Percentiles rank a stretch among this genome's conserved stretches.
Evolutionary conservation across 345 rosid species (phyloP).

Genomic region (Acer negundo): DNA sequence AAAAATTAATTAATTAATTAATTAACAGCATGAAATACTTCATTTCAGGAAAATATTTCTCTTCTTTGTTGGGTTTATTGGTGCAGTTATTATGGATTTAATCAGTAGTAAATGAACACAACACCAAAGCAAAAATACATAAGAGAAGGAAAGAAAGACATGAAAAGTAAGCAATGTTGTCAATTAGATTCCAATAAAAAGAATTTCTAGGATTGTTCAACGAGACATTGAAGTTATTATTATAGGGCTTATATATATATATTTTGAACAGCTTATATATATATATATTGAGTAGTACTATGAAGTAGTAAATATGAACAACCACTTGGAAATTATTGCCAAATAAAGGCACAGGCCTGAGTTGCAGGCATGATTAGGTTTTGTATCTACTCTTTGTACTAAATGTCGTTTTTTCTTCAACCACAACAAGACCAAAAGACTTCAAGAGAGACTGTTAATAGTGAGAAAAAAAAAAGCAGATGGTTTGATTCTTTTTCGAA

Average conservation of each 20-base stretch:
- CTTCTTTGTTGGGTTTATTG: neutral
- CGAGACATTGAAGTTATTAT: neutral
- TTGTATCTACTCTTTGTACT: neutral
- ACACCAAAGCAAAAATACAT: neutral
- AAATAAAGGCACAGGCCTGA: conserved; percentile 23
- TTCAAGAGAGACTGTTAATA: neutral
- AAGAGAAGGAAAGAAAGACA: no score
- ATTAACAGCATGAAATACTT: neutral
- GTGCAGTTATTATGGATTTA: neutral
- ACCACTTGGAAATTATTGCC: conserved; percentile 13
- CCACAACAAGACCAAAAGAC: neutral
- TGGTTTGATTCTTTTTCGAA: conserved; percentile 14
- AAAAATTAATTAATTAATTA: neutral
- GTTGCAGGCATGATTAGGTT: conserved; percentile 22
- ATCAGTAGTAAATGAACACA: neutral
- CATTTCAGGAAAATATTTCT: neutral
- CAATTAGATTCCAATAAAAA: neutral
- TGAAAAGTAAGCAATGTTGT: no score
- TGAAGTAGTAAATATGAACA: conserved; percentile 8
- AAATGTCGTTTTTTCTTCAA: conserved; percentile 5
- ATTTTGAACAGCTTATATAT: no score
- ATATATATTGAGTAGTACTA: neutral
- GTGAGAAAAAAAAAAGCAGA: conserved; percentile 19
- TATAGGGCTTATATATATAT: neutral
- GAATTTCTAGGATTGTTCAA: neutral